These are phyloP conservation scores for Salinomyces thailandicus DNA, from an alignment of 2,329 filamentous ascomycete genomes.

Conservation along the genomic window DNA sequence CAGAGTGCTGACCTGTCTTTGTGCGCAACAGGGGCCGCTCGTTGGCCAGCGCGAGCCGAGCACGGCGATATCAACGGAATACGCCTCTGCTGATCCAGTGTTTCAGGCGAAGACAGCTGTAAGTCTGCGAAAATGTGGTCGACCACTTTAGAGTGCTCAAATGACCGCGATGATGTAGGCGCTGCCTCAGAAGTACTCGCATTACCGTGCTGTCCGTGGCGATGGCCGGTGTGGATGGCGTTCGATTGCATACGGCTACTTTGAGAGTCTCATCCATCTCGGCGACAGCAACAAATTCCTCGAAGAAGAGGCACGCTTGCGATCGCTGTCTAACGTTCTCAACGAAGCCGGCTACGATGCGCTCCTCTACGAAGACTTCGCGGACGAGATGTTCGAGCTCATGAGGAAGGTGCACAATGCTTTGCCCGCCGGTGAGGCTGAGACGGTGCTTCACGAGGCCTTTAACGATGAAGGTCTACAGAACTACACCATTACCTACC, in stretches of 20 bases:
- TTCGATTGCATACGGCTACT: conserved; percentile 89
- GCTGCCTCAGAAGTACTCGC: conserved; percentile 71
- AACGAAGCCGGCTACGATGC: conserved; percentile 57
- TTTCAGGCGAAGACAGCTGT: conserved; percentile 84
- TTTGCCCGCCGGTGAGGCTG: conserved; percentile 47
- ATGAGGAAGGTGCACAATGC: conserved; percentile 52
- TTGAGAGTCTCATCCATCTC: conserved; percentile 66
- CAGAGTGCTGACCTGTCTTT: conserved; percentile 17
- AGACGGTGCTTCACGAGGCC: conserved; percentile 25
- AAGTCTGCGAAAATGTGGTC: conserved; percentile 28
- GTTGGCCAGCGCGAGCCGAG: conserved; percentile 71
- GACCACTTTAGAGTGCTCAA: not conserved
- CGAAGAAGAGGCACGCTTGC: conserved; percentile 62
- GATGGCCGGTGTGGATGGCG: conserved; percentile 97
- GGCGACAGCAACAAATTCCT: conserved; percentile 56
- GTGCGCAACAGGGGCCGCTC: conserved; percentile 60
- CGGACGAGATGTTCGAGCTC: conserved; percentile 60
- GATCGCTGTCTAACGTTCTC: conserved; percentile 59
- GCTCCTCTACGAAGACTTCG: conserved; percentile 72
- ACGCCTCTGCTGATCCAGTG: conserved; percentile 74
- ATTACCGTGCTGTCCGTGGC: conserved; percentile 78
- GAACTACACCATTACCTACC: conserved; percentile 74
- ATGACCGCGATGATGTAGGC: conserved; percentile 40
- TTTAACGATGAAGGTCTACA: conserved; percentile 66
- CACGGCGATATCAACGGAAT: conserved; percentile 69